phyloP scores from a whole-genome alignment of 208 protist species.

The Leishmania gerbilli region DNA sequence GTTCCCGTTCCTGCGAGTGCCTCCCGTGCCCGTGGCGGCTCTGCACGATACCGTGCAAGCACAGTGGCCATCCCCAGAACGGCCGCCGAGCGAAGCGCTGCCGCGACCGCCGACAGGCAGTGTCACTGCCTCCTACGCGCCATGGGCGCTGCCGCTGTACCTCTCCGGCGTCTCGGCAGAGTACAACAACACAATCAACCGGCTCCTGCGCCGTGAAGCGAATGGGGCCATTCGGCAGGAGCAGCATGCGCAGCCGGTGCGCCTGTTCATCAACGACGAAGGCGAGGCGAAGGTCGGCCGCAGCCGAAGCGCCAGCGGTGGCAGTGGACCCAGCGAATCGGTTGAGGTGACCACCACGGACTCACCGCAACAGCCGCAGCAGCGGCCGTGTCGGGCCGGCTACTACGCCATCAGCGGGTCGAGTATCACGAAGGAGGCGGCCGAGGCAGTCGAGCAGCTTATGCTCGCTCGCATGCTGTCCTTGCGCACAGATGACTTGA shows the following conservation, averaged over 20 bases:
- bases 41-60: constrained; percentile 12
- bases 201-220: constrained; percentile 26
- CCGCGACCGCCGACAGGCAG: neutral
- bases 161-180: constrained; percentile 28
- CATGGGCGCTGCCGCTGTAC: constrained; percentile 30
- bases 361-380: constrained; percentile 2
- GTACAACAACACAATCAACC: constrained; percentile 35
- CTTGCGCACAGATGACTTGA: constrained; percentile 26
- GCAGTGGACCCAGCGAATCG: neutral
- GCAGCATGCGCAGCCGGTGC: constrained; percentile 19
- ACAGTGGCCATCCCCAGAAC: constrained; percentile 5
- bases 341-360: neutral
- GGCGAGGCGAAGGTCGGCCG: neutral
- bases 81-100: neutral
- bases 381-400: neutral
- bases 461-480: constrained; percentile 33
- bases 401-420: constrained; percentile 27
- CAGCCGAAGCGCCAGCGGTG: neutral
- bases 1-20: constrained; percentile 36
- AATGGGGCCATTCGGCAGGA: constrained; percentile 16
- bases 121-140: constrained; percentile 1
- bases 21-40: neutral
- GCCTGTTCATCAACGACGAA: constrained; percentile 19
- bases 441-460: constrained; percentile 43
- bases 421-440: constrained; percentile 24